Evolutionary conservation across 495 filamentous ascomycete species (phyloP), one percentile per base, ranked within the genome.

Genomic region (Penicillium lividum): DNA sequence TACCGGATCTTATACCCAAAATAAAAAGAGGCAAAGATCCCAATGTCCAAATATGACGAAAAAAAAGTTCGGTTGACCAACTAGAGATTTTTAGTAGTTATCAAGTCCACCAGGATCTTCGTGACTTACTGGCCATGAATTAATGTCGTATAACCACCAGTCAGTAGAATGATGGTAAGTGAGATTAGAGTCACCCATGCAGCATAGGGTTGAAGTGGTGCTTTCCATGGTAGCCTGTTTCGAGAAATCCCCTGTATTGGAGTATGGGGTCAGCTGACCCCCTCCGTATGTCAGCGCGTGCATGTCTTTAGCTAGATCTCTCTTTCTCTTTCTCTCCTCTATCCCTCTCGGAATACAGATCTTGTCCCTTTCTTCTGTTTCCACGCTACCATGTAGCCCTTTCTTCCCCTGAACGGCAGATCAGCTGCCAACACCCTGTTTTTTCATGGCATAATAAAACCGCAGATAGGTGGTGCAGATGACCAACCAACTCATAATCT

Each of bases 71-170:
- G 7, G 61, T 63, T 43, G 43, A 57, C 65, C 65, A 70, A 22
- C 55, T 58, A 18, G 9, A 30, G 22, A 34, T 5, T 34, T 5
- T 52, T 13, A 52, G 49, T 16, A 22, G 16, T 7, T 15, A n/a
- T 7, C n/a, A 50, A 10, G 33, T 5, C 0, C 6, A n/a, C 30
- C n/a, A 43, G 48, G 16, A 49, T 44, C 25, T 42, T 13, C 1
- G 36, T 16, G 16, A 45, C 52, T 30, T 51, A 62, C 52, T 78
- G 67, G 2, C 77, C 73, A 4, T 81, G 76, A 62, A 82, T 82
- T 57, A 86, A 86, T 49, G 83, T 81, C 25, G 73, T 72, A 61
- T 84, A 86, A 22, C 84, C 83, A 53, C 81, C 84, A 53, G 84
- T 76, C 5, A 72, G 67, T 30, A 84, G 66, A 34, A 65, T 57